Conservation (phyloP, 352 stramenopile species). For the Globisporangium heterothallicum region DNA sequence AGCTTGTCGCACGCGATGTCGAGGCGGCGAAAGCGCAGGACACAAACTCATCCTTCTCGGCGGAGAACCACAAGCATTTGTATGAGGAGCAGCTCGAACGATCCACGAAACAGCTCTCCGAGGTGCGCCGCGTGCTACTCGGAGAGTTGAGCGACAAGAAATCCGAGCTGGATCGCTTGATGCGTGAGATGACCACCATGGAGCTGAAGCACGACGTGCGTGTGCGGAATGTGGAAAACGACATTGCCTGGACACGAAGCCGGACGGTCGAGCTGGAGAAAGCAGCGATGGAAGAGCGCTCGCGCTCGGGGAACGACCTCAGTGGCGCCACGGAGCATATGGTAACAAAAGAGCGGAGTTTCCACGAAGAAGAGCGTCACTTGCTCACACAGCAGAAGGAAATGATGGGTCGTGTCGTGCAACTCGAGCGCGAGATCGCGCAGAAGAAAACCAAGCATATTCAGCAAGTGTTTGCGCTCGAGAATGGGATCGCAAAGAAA, state of each 20-base stretch:
- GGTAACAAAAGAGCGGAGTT: slow-evolving; percentile 40
- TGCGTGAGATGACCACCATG: slow-evolving; percentile 43
- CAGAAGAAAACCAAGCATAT: slow-evolving; percentile 59
- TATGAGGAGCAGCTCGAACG: slow-evolving; percentile 41
- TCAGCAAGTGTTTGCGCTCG: slow-evolving; percentile 43
- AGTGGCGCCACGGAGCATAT: slow-evolving; percentile 30
- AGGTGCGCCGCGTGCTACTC: slow-evolving; percentile 35
- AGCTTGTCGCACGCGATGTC: slow-evolving; percentile 21
- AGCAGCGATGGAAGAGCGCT: slow-evolving; percentile 20
- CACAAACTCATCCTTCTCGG: slow-evolving; percentile 19
- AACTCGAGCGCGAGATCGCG: slow-evolving; percentile 48
- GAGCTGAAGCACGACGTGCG: slow-evolving; percentile 52
- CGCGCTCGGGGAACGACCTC: slow-evolving; percentile 26
- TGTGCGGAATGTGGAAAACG: slow-evolving; percentile 42
- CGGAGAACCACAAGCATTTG: slow-evolving; percentile 36
- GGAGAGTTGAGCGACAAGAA: slow-evolving; percentile 46
- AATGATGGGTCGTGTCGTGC: slow-evolving; percentile 45
- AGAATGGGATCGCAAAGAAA: slow-evolving; percentile 32
- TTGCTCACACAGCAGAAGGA: slow-evolving; percentile 52
- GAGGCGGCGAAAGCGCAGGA: slow-evolving; percentile 23
- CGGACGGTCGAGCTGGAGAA: slow-evolving; percentile 43
- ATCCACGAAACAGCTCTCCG: slow-evolving; percentile 45
- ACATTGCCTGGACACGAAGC: slow-evolving; percentile 48
- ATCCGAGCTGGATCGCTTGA: slow-evolving; percentile 35
- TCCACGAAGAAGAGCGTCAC: slow-evolving; percentile 49